Evolutionary conservation across 176 grass and related monocot genomes (phyloP), one percentile per base, ranked within the genome.

Genomic region (bread wheat (Triticum aestivum)): DNA sequence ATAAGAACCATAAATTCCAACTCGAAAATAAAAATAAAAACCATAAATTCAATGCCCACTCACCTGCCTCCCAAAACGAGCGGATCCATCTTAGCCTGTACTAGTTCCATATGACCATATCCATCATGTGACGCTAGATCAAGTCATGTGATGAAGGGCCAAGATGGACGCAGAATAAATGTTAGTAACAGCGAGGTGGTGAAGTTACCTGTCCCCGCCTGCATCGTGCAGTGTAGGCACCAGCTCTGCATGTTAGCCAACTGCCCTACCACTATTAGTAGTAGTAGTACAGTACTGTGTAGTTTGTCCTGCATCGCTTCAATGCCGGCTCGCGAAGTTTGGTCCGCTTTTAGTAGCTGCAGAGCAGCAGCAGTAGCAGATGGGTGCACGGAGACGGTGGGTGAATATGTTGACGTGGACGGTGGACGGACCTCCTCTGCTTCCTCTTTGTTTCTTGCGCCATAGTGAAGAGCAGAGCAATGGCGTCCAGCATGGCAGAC

Each of bases 291-390:
- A 17, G 24, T 56, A 32, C 69, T 35, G 24, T 18, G 8, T 20
- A 63, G 11, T 8, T 32, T 32, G 9, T 15, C 24, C 39, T 38
- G 21, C n/a, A 42, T 33, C 69, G 1, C 32, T 18, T 90, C 26
- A 90, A 87, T 90, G 84, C 59, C 84, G 33, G 80, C 58, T 34
- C 65, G 0, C 58, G 20, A 26, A 87, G 84, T 86, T 79, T 83
- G 89, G 79, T 83, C 65, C 30, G 79, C 21, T 61, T 86, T 84
- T 75, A 84, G 63, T 14, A 21, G 15, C 6, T 0, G 39, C 5
- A 73, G 15, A 18, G 34, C 68, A 71, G 64, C 15, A 2, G 15
- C 54, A 59, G 18, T 59, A 21, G 54, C 54, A 6, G 64, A 7
- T 66, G 64, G 64, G 64, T 51, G 18, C 54, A 62, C 38, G 17